These are phyloP conservation scores for Aspergillus sclerotioniger DNA, from an alignment of 495 filamentous ascomycete genomes.

Conservation along the genomic window DNA sequence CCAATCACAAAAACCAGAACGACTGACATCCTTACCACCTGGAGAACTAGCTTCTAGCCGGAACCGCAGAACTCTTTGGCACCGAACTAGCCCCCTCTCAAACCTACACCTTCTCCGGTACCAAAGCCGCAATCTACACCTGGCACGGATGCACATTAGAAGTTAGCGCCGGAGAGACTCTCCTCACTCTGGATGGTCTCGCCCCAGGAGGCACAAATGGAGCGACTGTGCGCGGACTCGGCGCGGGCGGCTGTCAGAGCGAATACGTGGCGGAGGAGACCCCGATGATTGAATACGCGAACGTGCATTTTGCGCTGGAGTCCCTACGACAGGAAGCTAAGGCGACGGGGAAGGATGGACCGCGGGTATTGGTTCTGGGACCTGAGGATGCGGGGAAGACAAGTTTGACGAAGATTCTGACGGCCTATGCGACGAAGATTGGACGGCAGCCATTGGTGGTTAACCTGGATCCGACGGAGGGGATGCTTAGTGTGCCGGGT, in stretches of 20 bases:
- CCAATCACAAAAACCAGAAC: not conserved
- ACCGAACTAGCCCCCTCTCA: slow-evolving; percentile 84
- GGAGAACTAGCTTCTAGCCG: slow-evolving; percentile 59
- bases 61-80: slow-evolving; percentile 93
- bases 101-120: slow-evolving; percentile 77
- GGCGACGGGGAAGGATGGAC: slow-evolving; percentile 57
- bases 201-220: slow-evolving; percentile 14
- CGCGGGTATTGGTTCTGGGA: slow-evolving; percentile 81
- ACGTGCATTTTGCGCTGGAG: slow-evolving; percentile 84
- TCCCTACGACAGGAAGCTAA: slow-evolving; percentile 55
- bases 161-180: slow-evolving; percentile 54
- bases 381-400: slow-evolving; percentile 83
- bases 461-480: slow-evolving; percentile 82
- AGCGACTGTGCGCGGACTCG: slow-evolving; percentile 23
- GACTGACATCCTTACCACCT: slow-evolving; percentile 10
- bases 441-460: slow-evolving; percentile 80
- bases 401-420: slow-evolving; percentile 75
- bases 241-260: slow-evolving; percentile 57
- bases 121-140: slow-evolving; percentile 84
- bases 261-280: slow-evolving; percentile 84
- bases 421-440: slow-evolving; percentile 73
- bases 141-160: slow-evolving; percentile 87
- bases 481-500: slow-evolving; percentile 80
- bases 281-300: slow-evolving; percentile 76
- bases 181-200: slow-evolving; percentile 42